Evolutionary conservation across 176 grass and related monocot genomes (phyloP), one percentile per base, ranked within the genome.

Genomic region (Poa annua): DNA sequence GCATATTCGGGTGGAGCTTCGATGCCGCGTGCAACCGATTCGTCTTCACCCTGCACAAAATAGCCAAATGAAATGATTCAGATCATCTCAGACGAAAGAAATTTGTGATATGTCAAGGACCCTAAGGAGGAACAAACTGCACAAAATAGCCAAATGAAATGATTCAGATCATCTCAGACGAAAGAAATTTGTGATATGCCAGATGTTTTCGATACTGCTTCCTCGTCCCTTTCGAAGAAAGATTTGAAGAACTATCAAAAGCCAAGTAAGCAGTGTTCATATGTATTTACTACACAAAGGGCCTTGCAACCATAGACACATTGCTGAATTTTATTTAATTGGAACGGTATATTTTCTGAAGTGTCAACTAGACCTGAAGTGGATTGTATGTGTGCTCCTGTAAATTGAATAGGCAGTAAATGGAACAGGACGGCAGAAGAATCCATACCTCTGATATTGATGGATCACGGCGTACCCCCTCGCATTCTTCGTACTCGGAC

Each of bases 401-500:
- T 22, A 54, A 74, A 80, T 5, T 51, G 36, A 72, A 69, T 48
- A 29, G 26, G 21, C 41, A 76, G 26, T 20, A 68, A 25, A 59
- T 20, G 34, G 12, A 19, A 67, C 2, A 0, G 44, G 20, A 13
- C 22, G 21, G 14, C 41, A 22, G 56, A 75, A 59, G 51, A 76
- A 57, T 74, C 17, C 72, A 16, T 87, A 97, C 88, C 88, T 6
- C 44, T 66, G 94, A 84, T 5, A 6, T n/a, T 33, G 91, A 86
- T 2, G 77, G 74, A 74, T 77, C 42, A 68, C 44, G 86, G 39
- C 25, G 78, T 10, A 71, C 50, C 42, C 92, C 88, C 57, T 83
- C 81, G 21, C 92, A 88, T 76, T 92, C 94, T 85, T 97, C 94
- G 5, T 97, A 97, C 75, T 92, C 92, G 14, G 92, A 88, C 20